phyloP scores from a whole-genome alignment of 768 basidiomycete genomes.

The Cubamyces lactineus region DNA sequence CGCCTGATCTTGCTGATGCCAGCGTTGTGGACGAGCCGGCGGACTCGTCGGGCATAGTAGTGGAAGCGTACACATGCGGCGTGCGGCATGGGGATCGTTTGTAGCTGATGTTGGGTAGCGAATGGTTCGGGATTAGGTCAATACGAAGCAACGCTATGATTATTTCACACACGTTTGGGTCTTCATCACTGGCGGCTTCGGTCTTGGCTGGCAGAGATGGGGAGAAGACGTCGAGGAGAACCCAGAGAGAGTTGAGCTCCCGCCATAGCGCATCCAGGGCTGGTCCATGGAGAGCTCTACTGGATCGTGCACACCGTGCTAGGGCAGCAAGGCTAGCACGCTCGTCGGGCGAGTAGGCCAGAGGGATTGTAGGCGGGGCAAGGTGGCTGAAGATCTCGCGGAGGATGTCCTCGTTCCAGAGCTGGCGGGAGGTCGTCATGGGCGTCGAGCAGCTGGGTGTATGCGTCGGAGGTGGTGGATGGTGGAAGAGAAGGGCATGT shows the following conservation, averaged over 20 bases:
- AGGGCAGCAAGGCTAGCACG: background rate
- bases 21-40: slow-evolving; percentile 7
- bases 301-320: background rate
- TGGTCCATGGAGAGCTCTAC: slow-evolving; percentile 3
- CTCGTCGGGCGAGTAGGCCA: background rate
- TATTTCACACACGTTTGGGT: background rate
- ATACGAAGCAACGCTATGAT: background rate
- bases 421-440: background rate
- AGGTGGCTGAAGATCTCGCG: slow-evolving; percentile 10
- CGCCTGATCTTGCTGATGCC: background rate
- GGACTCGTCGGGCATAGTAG: background rate
- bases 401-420: slow-evolving; percentile 14
- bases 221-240: slow-evolving; percentile 1
- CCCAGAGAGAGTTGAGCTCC: slow-evolving; percentile 3
- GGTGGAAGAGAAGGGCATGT: background rate
- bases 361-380: background rate
- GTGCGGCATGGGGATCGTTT: background rate
- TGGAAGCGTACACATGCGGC: background rate
- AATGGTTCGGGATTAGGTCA: background rate
- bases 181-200: background rate
- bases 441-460: no score
- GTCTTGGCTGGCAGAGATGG: background rate
- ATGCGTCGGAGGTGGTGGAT: background rate
- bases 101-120: background rate
- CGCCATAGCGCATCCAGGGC: slow-evolving; percentile 5